Percentiles rank a stretch among this genome's conserved stretches.
Evolutionary conservation across 495 filamentous ascomycete genomes (phyloP).

Genomic region (Astrothelium subdiscretum): DNA sequence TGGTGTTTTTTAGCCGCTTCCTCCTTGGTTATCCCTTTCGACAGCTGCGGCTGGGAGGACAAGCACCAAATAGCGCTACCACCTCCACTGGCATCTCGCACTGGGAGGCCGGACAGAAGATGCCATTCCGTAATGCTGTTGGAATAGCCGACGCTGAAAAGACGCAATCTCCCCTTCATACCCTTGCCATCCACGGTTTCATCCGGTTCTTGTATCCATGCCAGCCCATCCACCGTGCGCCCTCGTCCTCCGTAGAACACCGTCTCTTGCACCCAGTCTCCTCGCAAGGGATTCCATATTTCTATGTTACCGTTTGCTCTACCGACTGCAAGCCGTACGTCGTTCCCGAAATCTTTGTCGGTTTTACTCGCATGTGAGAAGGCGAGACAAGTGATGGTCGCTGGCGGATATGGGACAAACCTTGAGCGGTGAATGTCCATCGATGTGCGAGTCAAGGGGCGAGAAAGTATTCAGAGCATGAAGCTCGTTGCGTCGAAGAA

Average conservation of each 20-base stretch:
- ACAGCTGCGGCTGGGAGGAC: slow-evolving; percentile 65
- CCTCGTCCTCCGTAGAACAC: slow-evolving; percentile 75
- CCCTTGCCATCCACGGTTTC: slow-evolving; percentile 45
- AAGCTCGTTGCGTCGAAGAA: background rate
- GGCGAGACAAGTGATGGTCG: slow-evolving; percentile 85
- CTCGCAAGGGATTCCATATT: slow-evolving; percentile 88
- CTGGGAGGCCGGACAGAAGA: slow-evolving; percentile 59
- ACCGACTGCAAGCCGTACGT: slow-evolving; percentile 73
- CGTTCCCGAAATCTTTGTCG: slow-evolving; percentile 37
- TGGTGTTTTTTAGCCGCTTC: slow-evolving; percentile 31
- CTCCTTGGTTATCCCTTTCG: slow-evolving; percentile 24
- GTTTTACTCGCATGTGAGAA: slow-evolving; percentile 69
- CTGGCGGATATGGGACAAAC: slow-evolving; percentile 88
- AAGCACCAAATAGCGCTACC: slow-evolving; percentile 96
- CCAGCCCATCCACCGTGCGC: slow-evolving; percentile 76
- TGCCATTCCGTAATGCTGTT: slow-evolving; percentile 91
- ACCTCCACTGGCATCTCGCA: slow-evolving; percentile 77
- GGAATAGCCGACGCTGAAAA: slow-evolving; percentile 96
- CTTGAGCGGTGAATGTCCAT: slow-evolving; percentile 98
- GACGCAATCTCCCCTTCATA: slow-evolving; percentile 60
- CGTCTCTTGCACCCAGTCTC: slow-evolving; percentile 82
- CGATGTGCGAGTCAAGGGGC: slow-evolving; percentile 3
- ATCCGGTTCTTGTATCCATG: slow-evolving; percentile 81
- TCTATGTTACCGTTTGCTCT: slow-evolving; percentile 94
- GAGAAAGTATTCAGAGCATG: background rate